Evolutionary conservation across 2,329 filamentous ascomycete genomes (phyloP), one percentile per base, ranked within the genome.

Genomic region (Paecilomyces formosus): DNA sequence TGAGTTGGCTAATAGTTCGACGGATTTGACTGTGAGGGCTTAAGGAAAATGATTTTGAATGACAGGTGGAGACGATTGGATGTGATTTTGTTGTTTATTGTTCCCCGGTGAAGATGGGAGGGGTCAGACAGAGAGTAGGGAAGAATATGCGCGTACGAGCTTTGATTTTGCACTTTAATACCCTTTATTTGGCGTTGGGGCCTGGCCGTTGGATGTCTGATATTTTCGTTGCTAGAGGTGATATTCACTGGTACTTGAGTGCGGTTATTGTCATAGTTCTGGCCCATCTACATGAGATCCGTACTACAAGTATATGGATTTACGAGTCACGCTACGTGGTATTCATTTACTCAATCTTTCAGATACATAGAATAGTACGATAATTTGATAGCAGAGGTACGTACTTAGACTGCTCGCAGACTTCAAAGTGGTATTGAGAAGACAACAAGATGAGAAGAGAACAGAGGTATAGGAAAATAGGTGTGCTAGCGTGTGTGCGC

Each of bases 1-100:
- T 63, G 84, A 85, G 70, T 72, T 95, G 66, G 72, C 69, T 21
- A 68, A 70, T 58, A 75, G 72, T 62, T 72, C 72, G n/a, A 51
- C 59, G 21, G 18, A 45, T 55, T 31, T 35, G 31, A 31, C n/a
- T 22, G 54, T 31, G 22, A 55, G 53, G 31, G 11, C 15, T 30
- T 30, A 15, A 55, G 33, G 4, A 18, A 15, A 55, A 31, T 31
- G n/a, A 31, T 31, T 9, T 26, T 26, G 24, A 26, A 6, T 26
- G 24, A 26, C 24, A 26, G 1, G 24, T 26, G n/a, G n/a, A n/a
- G n/a, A n/a, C 24, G 24, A 26, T 26, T 26, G n/a, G n/a, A n/a
- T n/a, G n/a, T n/a, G n/a, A 26, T 26, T 26, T 26, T 26, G 24
- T 26, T 26, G 24, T 26, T 6, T 26, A 26, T 6, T 15, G n/a